A percentile compares a stretch with the other conserved stretches of the same genome.
Conservation (phyloP, 2,329 filamentous ascomycete genomes). For the Epichloe aotearoae region DNA sequence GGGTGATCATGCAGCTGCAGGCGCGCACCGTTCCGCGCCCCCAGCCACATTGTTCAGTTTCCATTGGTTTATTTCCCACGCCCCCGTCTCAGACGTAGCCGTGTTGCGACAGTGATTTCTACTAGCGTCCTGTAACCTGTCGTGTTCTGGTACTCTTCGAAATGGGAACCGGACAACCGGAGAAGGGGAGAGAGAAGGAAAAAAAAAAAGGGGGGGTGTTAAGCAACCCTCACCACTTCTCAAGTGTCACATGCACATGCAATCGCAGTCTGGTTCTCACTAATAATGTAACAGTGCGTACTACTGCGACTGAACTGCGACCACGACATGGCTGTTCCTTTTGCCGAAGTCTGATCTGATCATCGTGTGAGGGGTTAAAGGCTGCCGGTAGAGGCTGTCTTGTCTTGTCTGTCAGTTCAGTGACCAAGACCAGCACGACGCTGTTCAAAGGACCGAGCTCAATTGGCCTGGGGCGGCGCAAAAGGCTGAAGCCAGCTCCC, state of each 20-base stretch:
- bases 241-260: neutral
- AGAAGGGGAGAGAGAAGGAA: too few relatives aligned
- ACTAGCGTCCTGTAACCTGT: neutral
- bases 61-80: neutral
- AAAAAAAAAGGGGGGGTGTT: neutral
- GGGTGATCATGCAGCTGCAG: conserved; percentile 23
- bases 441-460: neutral
- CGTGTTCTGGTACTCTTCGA: neutral
- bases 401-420: neutral
- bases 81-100: neutral
- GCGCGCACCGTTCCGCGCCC: conserved; percentile 22
- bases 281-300: neutral
- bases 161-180: neutral
- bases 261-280: neutral
- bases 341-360: neutral
- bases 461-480: neutral
- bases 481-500: neutral
- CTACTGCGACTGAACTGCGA: neutral
- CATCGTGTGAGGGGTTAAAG: too few relatives aligned
- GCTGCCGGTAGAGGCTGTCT: too few relatives aligned
- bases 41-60: neutral
- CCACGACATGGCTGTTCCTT: neutral
- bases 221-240: neutral
- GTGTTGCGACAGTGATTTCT: neutral
- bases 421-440: neutral